Evolutionary conservation across 805 yeast genomes (phyloP).

Genomic region (Yarrowia sp.): DNA sequence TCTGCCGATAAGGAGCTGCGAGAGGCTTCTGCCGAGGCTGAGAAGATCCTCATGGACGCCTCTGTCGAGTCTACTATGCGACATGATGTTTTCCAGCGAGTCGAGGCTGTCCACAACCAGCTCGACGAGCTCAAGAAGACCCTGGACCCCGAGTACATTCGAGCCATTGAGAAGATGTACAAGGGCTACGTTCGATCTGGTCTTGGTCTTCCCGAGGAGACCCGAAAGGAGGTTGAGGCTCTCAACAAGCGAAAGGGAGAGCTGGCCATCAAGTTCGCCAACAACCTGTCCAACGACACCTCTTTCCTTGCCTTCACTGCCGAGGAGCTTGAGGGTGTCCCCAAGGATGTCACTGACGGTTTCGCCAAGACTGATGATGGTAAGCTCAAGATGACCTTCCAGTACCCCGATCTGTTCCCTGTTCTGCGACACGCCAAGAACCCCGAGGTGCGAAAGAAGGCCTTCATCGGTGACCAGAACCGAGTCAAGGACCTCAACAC

Average conservation of each 20-base stretch:
- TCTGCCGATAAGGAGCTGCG: constrained; percentile 63
- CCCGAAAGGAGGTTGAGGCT: constrained; percentile 55
- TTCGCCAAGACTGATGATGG: constrained; percentile 43
- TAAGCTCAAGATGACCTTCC: constrained; percentile 65
- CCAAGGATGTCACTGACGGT: constrained; percentile 56
- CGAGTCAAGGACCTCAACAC: constrained; percentile 62
- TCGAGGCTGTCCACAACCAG: constrained; percentile 51
- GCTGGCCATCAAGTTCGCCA: constrained; percentile 55
- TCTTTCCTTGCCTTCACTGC: constrained; percentile 58
- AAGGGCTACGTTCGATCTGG: constrained; percentile 66
- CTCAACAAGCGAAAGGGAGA: constrained; percentile 58
- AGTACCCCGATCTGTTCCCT: constrained; percentile 77
- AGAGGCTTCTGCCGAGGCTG: constrained; percentile 67
- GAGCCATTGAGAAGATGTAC: constrained; percentile 57
- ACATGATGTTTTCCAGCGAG: constrained; percentile 60
- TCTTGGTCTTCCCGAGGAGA: constrained; percentile 55
- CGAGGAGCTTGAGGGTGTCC: constrained; percentile 72
- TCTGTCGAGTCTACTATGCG: constrained; percentile 65
- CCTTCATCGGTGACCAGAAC: constrained; percentile 65
- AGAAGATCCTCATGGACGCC: constrained; percentile 54
- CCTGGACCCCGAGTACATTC: constrained; percentile 54
- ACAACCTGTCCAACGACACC: constrained; percentile 69
- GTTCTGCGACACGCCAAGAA: constrained; percentile 66
- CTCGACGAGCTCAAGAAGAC: constrained; percentile 28
- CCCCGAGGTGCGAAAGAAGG: constrained; percentile 63